These are phyloP conservation scores for Amaranthus palmeri DNA, from an alignment of 148 eudicot species.

Conservation along the genomic window DNA sequence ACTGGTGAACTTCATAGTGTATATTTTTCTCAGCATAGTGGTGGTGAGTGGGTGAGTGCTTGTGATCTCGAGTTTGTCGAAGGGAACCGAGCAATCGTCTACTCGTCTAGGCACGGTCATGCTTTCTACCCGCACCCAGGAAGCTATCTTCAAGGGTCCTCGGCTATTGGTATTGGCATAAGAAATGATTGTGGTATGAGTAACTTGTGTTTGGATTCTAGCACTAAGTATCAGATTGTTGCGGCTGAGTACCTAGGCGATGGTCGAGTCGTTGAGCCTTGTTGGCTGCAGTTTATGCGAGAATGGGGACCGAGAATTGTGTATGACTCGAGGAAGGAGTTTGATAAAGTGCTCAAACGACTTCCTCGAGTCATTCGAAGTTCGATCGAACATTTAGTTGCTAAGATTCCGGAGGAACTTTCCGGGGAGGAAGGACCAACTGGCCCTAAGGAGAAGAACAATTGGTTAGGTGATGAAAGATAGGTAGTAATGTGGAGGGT, in stretches of 20 bases:
- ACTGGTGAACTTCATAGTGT: slow-evolving; percentile 61
- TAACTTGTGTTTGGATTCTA: slow-evolving; percentile 55
- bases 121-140: slow-evolving; percentile 79
- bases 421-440: slow-evolving; percentile 83
- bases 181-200: slow-evolving; percentile 73
- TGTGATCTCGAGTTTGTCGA: slow-evolving; percentile 65
- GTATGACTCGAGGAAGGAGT: slow-evolving; percentile 57
- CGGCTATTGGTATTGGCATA: slow-evolving; percentile 68
- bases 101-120: slow-evolving; percentile 72
- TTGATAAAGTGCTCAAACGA: slow-evolving; percentile 46
- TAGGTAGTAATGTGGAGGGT: slow-evolving; percentile 12
- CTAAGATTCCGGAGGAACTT: slow-evolving; percentile 61
- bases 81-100: slow-evolving; percentile 63
- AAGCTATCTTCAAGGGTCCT: slow-evolving; percentile 61
- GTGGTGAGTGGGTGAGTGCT: slow-evolving; percentile 71
- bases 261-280: slow-evolving; percentile 44
- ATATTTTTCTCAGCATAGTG: slow-evolving; percentile 88
- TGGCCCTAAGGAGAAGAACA: slow-evolving; percentile 96
- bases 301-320: slow-evolving; percentile 74
- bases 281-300: slow-evolving; percentile 86
- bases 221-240: slow-evolving; percentile 49
- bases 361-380: slow-evolving; percentile 42
- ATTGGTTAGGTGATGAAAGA: slow-evolving; percentile 86
- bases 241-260: slow-evolving; percentile 81
- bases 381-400: slow-evolving; percentile 36